Conservation (phyloP, 331 rosid species). For the Telfairia occidentalis region DNA sequence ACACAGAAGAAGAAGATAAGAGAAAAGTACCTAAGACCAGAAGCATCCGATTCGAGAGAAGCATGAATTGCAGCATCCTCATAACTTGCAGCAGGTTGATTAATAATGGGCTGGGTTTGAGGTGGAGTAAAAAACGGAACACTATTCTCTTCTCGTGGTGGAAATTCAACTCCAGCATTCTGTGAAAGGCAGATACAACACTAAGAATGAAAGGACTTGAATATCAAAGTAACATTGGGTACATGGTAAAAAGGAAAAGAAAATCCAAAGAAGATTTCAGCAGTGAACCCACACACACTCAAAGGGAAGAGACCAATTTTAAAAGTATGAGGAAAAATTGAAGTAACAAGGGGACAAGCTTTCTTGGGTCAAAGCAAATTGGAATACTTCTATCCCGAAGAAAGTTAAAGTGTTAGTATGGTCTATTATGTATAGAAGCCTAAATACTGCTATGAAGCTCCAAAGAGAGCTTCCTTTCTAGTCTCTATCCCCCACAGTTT, state of each 20-base stretch:
- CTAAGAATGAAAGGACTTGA: background rate
- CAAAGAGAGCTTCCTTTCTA: no score
- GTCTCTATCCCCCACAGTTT: no score
- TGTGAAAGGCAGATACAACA: constrained; percentile 12
- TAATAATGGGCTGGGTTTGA: constrained; percentile 61
- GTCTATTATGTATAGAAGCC: no score
- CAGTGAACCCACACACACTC: background rate
- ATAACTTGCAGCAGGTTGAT: constrained; percentile 27
- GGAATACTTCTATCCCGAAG: no score
- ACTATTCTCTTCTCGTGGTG: constrained; percentile 63
- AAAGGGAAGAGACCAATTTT: background rate
- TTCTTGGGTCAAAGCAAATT: no score
- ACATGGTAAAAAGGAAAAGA: background rate
- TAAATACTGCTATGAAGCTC: no score
- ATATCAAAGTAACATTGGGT: background rate
- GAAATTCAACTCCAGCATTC: constrained; percentile 91
- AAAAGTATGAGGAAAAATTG: background rate
- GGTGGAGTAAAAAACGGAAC: constrained; percentile 95
- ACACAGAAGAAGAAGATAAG: background rate
- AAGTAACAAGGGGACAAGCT: background rate
- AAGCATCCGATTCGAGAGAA: constrained; percentile 75
- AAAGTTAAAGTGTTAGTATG: no score
- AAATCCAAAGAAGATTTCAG: background rate
- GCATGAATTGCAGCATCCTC: constrained; percentile 74
- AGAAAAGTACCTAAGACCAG: constrained; percentile 59